A percentile compares a stretch with the other conserved stretches of the same genome.
Conservation (phyloP, 345 rosid species). For the Eutrema yunnanense region DNA sequence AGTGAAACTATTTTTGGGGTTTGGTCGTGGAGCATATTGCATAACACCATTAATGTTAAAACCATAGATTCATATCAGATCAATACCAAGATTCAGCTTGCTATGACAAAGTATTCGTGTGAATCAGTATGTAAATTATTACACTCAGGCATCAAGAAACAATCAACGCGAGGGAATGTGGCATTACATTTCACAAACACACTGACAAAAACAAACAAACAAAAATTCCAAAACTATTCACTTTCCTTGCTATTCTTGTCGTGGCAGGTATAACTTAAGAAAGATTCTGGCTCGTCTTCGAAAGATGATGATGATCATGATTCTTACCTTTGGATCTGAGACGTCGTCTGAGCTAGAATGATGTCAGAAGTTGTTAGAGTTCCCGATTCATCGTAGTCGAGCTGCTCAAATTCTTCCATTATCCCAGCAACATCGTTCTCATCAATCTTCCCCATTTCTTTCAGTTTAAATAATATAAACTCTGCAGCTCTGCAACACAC, state of each 20-base stretch:
- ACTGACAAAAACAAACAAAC: not conserved
- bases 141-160: conserved; percentile 11
- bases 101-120: not conserved
- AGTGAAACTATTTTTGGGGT: not conserved
- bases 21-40: not conserved
- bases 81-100: not conserved
- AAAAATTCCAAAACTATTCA: not conserved
- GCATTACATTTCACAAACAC: conserved; percentile 2
- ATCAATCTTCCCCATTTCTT: conserved; percentile 84
- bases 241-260: not conserved
- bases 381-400: conserved; percentile 50
- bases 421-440: conserved; percentile 54
- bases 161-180: not conserved
- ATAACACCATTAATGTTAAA: not conserved
- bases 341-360: conserved; percentile 19
- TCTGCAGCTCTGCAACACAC: conserved; percentile 42
- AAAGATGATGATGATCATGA: not conserved
- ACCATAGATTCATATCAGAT: not conserved
- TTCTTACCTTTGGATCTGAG: conserved; percentile 16
- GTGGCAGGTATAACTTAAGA: not conserved
- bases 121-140: not conserved
- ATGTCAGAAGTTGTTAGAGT: conserved; percentile 29
- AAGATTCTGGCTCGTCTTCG: not conserved
- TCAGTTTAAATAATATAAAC: conserved; percentile 65
- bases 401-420: conserved; percentile 69